Evolutionary conservation across 2,329 filamentous ascomycete species (phyloP), one percentile per base, ranked within the genome.

Genomic region (Penicillium sp.): DNA sequence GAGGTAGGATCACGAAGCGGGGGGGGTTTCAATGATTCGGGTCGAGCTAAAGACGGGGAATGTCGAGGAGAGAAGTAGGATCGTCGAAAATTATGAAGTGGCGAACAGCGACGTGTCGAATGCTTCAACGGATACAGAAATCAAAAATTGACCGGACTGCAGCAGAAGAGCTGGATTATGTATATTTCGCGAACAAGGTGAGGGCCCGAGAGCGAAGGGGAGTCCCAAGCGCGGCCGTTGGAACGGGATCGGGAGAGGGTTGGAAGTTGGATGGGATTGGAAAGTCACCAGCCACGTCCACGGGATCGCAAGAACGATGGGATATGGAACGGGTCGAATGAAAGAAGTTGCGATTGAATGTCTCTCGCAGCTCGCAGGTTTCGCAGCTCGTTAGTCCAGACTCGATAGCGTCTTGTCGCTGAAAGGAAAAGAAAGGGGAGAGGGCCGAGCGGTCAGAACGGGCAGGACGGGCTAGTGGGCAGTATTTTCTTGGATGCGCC

Each of bases 361-460:
- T 56, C 52, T 59, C 48, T 48, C 46, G 45, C 43, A 59, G 48
- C 43, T 43, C 52, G 52, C 51, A 42, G 51, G 51, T 30, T 53
- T n/a, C 16, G 16, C 38, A 45, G 26, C 52, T 55, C 16, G 33
- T 40, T 5, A 7, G 52, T 54, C 19, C 25, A 25, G 33, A 53
- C n/a, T n/a, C 22, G 25, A 40, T 38, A 26, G 43, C n/a, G 53
- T 55, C 37, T 30, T 10, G 30, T 26, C 33, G 19, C 19, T 56
- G 40, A 38, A 56, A 58, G 61, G 42, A 30, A 65, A 64, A 69
- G 64, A 67, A 70, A 70, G 65, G 65, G 67, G 66, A 70, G 45
- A 53, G 19, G 19, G 57, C 58, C 58, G 66, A 67, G 66, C 66
- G 66, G 66, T 68, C 66, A 66, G 46, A 42, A 28, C 43, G 28